Percentiles rank a stretch among this genome's conserved stretches.
Evolutionary conservation across 768 basidiomycete species (phyloP).

Genomic region (Lactifluus pinguis): DNA sequence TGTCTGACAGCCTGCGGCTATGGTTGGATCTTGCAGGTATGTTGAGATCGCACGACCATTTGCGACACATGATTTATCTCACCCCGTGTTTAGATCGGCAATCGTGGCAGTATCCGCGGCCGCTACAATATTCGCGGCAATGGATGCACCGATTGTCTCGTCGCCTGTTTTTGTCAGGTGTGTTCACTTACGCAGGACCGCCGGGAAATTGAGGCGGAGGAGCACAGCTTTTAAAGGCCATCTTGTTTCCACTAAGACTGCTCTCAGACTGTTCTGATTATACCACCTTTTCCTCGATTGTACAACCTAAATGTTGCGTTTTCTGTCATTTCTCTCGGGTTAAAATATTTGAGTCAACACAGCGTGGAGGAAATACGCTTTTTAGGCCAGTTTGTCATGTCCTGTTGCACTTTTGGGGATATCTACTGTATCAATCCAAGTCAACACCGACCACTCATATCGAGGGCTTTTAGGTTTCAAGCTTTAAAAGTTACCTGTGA

Average conservation of each 20-base stretch:
- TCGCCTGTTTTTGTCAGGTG: not conserved
- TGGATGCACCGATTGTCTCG: not conserved
- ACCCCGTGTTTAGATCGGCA: not conserved
- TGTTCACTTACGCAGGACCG: not conserved
- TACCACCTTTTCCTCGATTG: not conserved
- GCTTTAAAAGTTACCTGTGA: no score
- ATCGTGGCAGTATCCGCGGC: not conserved
- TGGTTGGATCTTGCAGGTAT: not conserved
- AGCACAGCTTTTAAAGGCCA: not conserved
- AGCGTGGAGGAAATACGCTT: no score
- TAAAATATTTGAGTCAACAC: no score
- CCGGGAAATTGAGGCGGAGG: not conserved
- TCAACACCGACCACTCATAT: no score
- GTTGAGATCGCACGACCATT: not conserved
- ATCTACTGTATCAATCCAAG: no score
- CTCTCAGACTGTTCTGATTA: not conserved
- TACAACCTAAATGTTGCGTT: no score
- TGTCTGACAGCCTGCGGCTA: not conserved
- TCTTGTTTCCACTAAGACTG: not conserved
- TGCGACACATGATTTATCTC: not conserved
- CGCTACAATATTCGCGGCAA: not conserved
- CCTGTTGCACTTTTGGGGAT: no score
- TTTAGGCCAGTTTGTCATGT: no score
- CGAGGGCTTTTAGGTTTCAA: no score
- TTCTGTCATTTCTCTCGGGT: no score